phyloP scores from a whole-genome alignment of 345 rosid species.

The Ceriops decandra region DNA sequence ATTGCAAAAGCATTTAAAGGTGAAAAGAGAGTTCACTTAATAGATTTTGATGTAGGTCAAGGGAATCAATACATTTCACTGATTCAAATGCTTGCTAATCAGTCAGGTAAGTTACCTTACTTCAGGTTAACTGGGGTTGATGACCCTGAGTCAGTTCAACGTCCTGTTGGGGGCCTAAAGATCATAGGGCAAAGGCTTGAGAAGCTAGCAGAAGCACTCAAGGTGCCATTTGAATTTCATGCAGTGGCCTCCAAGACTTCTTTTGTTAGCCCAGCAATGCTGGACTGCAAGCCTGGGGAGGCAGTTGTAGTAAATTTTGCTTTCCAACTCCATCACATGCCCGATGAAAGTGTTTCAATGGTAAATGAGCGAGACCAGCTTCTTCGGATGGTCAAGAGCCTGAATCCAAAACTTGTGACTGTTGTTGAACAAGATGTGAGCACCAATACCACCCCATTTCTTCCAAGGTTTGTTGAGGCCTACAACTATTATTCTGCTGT shows the following conservation, averaged over 20 bases:
- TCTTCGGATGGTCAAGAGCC: constrained; percentile 80
- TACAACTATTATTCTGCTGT: constrained; percentile 87
- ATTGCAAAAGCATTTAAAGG: constrained; percentile 71
- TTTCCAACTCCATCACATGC: constrained; percentile 99
- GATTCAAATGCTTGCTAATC: constrained; percentile 60
- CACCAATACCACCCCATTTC: constrained; percentile 88
- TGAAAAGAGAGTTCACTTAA: constrained; percentile 69
- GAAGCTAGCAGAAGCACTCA: constrained; percentile 56
- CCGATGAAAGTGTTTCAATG: constrained; percentile 95
- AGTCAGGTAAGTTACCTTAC: constrained; percentile 45
- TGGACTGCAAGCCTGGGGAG: constrained; percentile 59
- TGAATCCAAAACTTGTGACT: constrained; percentile 87
- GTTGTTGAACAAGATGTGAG: constrained; percentile 92
- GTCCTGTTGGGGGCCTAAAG: constrained; percentile 64
- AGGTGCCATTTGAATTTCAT: constrained; percentile 64
- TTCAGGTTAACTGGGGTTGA: constrained; percentile 87
- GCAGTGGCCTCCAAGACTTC: constrained; percentile 73
- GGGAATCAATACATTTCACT: constrained; percentile 90
- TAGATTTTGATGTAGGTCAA: constrained; percentile 93
- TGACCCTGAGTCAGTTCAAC: constrained; percentile 96
- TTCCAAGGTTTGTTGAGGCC: constrained; percentile 72
- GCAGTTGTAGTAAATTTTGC: constrained; percentile 85
- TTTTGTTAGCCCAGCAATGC: constrained; percentile 64
- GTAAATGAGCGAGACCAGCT: constrained; percentile 87
- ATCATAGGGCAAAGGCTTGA: constrained; percentile 84